Evolutionary conservation across 257 asterid species (phyloP), one percentile per base, ranked within the genome.

Genomic region (Verbascum thapsus): DNA sequence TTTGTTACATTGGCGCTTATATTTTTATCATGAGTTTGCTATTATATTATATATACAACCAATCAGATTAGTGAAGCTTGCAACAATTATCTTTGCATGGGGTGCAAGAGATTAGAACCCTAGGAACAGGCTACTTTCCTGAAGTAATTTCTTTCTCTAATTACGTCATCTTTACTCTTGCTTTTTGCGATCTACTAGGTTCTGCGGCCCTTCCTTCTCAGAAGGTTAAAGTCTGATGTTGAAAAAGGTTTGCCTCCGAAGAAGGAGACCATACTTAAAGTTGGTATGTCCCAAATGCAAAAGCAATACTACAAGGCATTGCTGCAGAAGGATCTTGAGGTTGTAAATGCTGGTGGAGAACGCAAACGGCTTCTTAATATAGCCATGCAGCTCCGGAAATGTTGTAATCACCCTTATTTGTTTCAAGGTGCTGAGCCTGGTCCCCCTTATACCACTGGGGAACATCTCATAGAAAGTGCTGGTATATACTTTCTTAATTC

Each of bases 361-460:
- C 95, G 98, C 67, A 94, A 90, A 73, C 95, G 99, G 58, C 96
- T 94, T 71, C 95, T 94, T 41, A 94, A 94, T 76, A 84, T 94
- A 77, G 99, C 98, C 70, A 94, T 94, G 99, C 99, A 94, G 73
- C 84, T 94, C 32, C 92, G 99, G 13, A 94, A 94, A 83, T 94
- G 99, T 66, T 90, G 99, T 76, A 94, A 94, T 64, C 99, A 94
- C 75, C 99, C 99, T n/a, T 94, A 94, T 81, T 81, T 94, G 38
- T 94, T 94, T 76, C 99, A 94, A 87, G 99, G 99, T 38, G 99
- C 99, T 63, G 99, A 94, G 70, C 99, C 98, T 56, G 99, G 99
- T 53, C 99, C 99, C 37, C 99, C 99, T 23, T 94, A 85, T 76
- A 68, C 89, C 16, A 94, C 99, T 49, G 99, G 99, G 57, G 87